Evolutionary conservation across 108 stramenopile species (phyloP), one percentile per base, ranked within the genome.

Genomic region (Skeletonema costatum): DNA sequence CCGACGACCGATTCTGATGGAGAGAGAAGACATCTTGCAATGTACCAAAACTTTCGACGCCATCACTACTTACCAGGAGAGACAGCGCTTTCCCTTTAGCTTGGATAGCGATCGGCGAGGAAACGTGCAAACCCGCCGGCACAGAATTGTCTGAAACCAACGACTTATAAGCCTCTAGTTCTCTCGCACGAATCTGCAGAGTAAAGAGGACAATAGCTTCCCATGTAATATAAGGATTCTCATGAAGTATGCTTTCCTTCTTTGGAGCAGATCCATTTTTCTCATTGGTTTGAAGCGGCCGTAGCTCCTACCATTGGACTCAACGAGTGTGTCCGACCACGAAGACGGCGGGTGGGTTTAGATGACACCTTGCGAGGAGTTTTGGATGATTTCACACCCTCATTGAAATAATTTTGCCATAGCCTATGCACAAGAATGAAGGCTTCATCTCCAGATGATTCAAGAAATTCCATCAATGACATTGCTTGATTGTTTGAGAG

Each of bases 1-100:
- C 81, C 11, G 64, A 68, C 1, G 79, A 65, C 62, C 75, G 81
- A 36, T 76, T 51, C 44, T 76, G 65, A 50, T 82, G 75, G 2
- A 76, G 71, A 56, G 70, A 42, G 53, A 82, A 82, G 5, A 82
- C 53, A 73, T 82, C 81, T 73, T 82, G 75, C 35, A 82, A 60
- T 4, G 81, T 73, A 38, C 81, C 81, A 68, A 82, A 82, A 13
- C 73, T 56, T 70, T 73, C 14, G 2, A 48, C 41, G 11, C 59
- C 14, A n/a, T 35, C 42, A 35, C 61, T 73, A 35, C 61, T 73
- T 5, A 68, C 60, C 60, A 32, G 35, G 39, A 76, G 68, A 36
- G 39, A 13, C 39, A 68, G 44, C 48, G 59, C 33, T 32, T 42
- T 42, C 29, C 63, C 19, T 17, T 46, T 65, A 13, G 17, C 33